Evolutionary conservation across 2,329 filamentous ascomycete genomes (phyloP).

Genomic region (Orbilia ellipsospora): DNA sequence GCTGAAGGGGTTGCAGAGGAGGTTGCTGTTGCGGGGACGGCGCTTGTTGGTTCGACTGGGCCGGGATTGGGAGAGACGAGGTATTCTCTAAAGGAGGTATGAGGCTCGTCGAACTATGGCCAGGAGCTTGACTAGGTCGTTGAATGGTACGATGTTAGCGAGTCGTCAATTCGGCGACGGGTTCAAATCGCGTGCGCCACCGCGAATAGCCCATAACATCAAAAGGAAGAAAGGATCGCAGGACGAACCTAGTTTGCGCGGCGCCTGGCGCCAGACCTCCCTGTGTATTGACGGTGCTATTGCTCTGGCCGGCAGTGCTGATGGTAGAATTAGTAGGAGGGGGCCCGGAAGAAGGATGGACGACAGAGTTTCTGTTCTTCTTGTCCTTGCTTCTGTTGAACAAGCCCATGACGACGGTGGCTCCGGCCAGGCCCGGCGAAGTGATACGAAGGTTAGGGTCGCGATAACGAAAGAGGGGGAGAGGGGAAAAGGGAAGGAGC

Average conservation of each 20-base stretch:
- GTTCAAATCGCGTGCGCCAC: slow-evolving; percentile 6
- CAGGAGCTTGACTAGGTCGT: slow-evolving; percentile 12
- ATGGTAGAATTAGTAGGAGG: slow-evolving; percentile 3
- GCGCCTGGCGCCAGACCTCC: slow-evolving; percentile 9
- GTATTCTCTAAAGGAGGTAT: slow-evolving; percentile 26
- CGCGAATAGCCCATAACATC: no score
- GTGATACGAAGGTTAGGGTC: slow-evolving; percentile 5
- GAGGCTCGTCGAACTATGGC: slow-evolving; percentile 29
- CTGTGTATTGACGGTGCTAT: slow-evolving; percentile 1
- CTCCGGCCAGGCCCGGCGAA: slow-evolving; percentile 4
- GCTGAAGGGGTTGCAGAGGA: slow-evolving; percentile 17
- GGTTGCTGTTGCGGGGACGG: slow-evolving; percentile 9
- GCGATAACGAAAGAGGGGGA: background rate
- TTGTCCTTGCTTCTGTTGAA: slow-evolving; percentile 51
- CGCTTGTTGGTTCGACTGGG: slow-evolving; percentile 13
- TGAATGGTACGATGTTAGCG: background rate
- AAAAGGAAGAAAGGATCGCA: no score
- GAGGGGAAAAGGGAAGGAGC: background rate
- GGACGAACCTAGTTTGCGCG: slow-evolving; percentile 20
- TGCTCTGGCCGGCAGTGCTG: slow-evolving; percentile 29
- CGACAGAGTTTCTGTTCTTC: slow-evolving; percentile 50
- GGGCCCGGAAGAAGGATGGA: slow-evolving; percentile 6
- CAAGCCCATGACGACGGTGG: slow-evolving; percentile 45
- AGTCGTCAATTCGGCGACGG: background rate
- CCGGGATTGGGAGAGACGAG: slow-evolving; percentile 8